Evolutionary conservation across 805 yeast species (phyloP).

Genomic region (Ogataea ramenticola): DNA sequence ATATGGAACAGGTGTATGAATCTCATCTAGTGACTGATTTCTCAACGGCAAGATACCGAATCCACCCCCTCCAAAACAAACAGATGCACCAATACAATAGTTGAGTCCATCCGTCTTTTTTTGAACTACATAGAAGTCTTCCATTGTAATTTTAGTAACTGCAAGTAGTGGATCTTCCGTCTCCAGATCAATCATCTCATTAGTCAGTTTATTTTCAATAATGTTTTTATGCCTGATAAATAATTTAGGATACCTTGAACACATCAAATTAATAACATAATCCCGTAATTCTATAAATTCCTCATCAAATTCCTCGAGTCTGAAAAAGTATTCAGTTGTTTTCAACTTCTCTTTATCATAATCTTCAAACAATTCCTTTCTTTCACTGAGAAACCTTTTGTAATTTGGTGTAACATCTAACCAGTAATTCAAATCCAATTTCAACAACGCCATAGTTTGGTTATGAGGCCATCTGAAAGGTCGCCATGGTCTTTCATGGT

Average conservation of each 20-base stretch:
- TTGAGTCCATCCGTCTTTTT: conserved; percentile 30
- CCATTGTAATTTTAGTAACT: conserved; percentile 41
- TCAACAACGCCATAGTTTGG: conserved; percentile 45
- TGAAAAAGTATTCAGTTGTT: conserved; percentile 34
- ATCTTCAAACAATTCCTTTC: conserved; percentile 29
- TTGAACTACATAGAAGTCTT: conserved; percentile 38
- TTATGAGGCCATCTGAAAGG: conserved; percentile 49
- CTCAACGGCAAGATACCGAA: conserved; percentile 30
- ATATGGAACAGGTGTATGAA: conserved; percentile 42
- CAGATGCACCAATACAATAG: conserved; percentile 44
- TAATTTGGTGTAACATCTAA: conserved; percentile 41
- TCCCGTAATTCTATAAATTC: conserved; percentile 38
- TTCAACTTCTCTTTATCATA: conserved; percentile 27
- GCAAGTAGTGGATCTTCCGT: conserved; percentile 37
- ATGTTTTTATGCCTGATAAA: conserved; percentile 29
- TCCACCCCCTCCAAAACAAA: conserved; percentile 47
- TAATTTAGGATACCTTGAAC: conserved; percentile 36
- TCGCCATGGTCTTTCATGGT: conserved; percentile 40
- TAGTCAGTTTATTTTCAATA: conserved; percentile 34
- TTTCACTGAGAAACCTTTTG: conserved; percentile 34
- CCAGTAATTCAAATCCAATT: conserved; percentile 44
- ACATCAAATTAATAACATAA: conserved; percentile 32
- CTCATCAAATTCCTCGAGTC: conserved; percentile 26
- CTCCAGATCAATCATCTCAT: conserved; percentile 36
- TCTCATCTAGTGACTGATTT: conserved; percentile 32